These are phyloP conservation scores for Desmodesmus armatus DNA, from an alignment of 139 green algal species.

Conservation along the genomic window DNA sequence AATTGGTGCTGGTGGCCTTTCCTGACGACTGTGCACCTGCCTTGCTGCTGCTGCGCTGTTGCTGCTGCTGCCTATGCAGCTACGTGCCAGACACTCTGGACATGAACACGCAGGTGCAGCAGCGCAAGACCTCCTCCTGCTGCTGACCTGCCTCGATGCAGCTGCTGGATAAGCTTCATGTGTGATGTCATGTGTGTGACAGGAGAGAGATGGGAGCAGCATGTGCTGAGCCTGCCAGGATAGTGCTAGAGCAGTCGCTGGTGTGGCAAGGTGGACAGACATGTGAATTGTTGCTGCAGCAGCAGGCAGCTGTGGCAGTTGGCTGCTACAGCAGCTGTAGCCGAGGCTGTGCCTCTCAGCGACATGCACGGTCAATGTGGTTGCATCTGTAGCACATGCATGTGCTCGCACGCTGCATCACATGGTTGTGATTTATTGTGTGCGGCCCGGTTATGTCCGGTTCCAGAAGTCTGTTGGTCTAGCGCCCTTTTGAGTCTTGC, in stretches of 20 bases:
- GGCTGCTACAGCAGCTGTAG: neutral
- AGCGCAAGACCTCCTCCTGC: conserved; percentile 72
- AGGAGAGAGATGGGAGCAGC: too few relatives aligned
- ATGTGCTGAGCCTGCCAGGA: too few relatives aligned
- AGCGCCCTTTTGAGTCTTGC: neutral
- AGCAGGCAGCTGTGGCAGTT: neutral
- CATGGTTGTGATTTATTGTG: too few relatives aligned
- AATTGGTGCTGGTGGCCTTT: neutral
- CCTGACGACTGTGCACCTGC: conserved; percentile 1
- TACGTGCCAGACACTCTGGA: conserved; percentile 96
- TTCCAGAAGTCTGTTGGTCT: neutral
- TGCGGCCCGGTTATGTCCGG: neutral
- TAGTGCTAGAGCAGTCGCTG: neutral
- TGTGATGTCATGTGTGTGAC: neutral
- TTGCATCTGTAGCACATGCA: neutral
- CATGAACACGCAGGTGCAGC: conserved; percentile 76
- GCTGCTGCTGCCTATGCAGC: conserved; percentile 45
- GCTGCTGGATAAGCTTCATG: neutral
- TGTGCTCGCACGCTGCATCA: neutral
- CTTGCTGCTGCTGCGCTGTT: neutral
- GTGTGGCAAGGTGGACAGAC: too few relatives aligned
- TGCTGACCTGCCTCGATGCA: conserved; percentile 60
- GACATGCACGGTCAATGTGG: neutral
- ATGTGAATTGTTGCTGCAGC: neutral
- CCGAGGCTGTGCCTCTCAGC: neutral